phyloP scores from a whole-genome alignment of 1,139 yeast genomes.

The Scheffersomyces parashehatae region DNA sequence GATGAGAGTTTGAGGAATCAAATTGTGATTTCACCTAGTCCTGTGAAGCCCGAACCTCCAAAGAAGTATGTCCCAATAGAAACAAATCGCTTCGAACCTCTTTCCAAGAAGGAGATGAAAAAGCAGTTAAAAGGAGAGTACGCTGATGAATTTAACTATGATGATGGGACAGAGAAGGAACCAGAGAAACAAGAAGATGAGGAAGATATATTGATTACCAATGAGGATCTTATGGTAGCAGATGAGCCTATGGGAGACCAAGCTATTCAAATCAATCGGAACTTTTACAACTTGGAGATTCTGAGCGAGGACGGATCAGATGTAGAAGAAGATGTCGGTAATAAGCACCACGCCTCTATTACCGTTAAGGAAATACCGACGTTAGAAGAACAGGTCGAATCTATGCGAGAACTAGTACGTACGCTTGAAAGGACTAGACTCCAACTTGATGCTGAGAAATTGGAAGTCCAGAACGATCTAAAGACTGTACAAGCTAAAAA shows the following conservation, averaged over 20 bases:
- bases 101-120: conserved; percentile 7
- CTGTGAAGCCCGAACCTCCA: background rate
- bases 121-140: conserved; percentile 13
- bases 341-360: too few relatives aligned
- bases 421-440: background rate
- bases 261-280: conserved; percentile 6
- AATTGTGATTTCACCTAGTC: background rate
- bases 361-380: background rate
- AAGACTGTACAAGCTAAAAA: background rate
- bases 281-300: conserved; percentile 14
- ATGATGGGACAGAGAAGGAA: conserved; percentile 11
- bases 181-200: background rate
- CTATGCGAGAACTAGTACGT: background rate
- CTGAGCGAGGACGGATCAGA: conserved; percentile 7
- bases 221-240: conserved; percentile 9
- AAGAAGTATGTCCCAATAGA: conserved; percentile 12
- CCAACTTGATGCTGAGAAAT: background rate
- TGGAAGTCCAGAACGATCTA: background rate
- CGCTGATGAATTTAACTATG: conserved; percentile 14
- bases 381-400: background rate
- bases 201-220: conserved; percentile 7
- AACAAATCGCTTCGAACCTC: conserved; percentile 6
- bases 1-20: conserved; percentile 9
- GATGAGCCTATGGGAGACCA: conserved; percentile 7
- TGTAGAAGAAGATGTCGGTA: conserved; percentile 1